Conservation (phyloP, 2,329 filamentous ascomycete species). For the Colletotrichum sojae region DNA sequence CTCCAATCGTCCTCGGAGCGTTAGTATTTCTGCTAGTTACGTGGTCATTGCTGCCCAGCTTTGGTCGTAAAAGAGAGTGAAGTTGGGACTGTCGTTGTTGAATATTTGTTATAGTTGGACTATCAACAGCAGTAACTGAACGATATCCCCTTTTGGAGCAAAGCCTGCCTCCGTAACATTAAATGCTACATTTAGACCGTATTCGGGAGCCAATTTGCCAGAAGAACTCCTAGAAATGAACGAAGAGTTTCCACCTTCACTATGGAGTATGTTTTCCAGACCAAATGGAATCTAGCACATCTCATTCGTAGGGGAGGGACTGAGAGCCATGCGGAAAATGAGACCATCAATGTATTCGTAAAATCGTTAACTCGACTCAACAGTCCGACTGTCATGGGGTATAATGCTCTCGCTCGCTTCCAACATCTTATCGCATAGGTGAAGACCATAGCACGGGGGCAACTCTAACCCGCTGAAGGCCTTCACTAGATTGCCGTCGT, state of each 20-base stretch:
- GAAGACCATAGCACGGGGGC: constrained; percentile 11
- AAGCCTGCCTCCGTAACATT: no score
- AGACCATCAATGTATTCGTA: neutral
- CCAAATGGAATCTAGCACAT: no score
- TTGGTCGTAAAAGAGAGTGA: constrained; percentile 55
- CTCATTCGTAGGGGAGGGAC: no score
- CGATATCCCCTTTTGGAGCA: no score
- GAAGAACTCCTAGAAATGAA: no score
- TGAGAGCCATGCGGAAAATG: no score
- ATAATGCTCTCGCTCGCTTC: neutral
- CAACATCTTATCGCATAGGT: constrained; percentile 2
- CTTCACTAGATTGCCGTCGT: no score
- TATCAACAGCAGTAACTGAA: no score
- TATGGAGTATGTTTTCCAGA: no score
- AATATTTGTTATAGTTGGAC: neutral
- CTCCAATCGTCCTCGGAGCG: constrained; percentile 67
- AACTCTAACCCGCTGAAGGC: constrained; percentile 3
- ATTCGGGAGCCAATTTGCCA: no score
- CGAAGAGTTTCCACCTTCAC: no score
- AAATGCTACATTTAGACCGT: no score
- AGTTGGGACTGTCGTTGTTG: neutral
- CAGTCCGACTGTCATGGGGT: neutral
- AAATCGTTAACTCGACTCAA: neutral
- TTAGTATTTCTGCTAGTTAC: constrained; percentile 58
- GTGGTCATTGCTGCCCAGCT: constrained; percentile 61